Percentiles rank a stretch among this genome's conserved stretches.
Evolutionary conservation across 2,329 filamentous ascomycete genomes (phyloP).

Genomic region (Furcasterigmium sp.): DNA sequence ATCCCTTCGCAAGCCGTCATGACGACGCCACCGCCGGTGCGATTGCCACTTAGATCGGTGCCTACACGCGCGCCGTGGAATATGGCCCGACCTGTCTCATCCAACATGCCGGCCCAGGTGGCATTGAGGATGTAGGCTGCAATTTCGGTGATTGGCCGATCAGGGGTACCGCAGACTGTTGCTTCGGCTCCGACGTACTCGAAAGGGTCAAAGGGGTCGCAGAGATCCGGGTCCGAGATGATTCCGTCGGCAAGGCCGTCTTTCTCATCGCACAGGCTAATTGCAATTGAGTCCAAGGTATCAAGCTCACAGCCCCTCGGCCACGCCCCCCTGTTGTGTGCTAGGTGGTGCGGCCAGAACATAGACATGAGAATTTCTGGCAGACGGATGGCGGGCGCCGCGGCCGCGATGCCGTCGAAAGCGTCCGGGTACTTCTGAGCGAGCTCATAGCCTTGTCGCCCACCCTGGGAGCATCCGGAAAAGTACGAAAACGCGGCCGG

Average conservation of each 20-base stretch:
- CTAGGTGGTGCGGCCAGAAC: constrained; percentile 5
- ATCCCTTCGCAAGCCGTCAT: not conserved
- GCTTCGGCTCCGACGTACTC: not conserved
- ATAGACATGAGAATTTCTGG: constrained; percentile 4
- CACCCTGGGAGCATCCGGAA: constrained; percentile 54
- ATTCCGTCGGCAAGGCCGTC: constrained; percentile 43
- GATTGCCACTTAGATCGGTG: constrained; percentile 7
- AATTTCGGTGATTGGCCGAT: not conserved
- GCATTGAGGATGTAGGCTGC: constrained; percentile 13
- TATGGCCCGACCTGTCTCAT: not conserved
- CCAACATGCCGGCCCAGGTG: constrained; percentile 10
- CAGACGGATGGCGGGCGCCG: constrained; percentile 36
- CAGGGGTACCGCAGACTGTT: not conserved
- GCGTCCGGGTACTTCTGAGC: constrained; percentile 48
- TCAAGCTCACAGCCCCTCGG: constrained; percentile 17
- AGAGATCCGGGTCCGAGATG: constrained; percentile 19
- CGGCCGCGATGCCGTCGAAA: constrained; percentile 53
- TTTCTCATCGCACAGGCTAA: constrained; percentile 33
- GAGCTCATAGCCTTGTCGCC: constrained; percentile 51
- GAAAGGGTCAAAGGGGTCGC: constrained; percentile 10
- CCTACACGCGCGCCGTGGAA: constrained; percentile 8
- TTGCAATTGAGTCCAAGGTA: constrained; percentile 27
- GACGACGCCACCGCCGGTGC: not conserved
- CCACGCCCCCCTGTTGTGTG: constrained; percentile 4
- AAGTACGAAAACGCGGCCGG: constrained; percentile 42